Percentiles rank a stretch among this genome's conserved stretches.
Conservation (phyloP, 352 stramenopile genomes). For the Pythium diclinum region DNA sequence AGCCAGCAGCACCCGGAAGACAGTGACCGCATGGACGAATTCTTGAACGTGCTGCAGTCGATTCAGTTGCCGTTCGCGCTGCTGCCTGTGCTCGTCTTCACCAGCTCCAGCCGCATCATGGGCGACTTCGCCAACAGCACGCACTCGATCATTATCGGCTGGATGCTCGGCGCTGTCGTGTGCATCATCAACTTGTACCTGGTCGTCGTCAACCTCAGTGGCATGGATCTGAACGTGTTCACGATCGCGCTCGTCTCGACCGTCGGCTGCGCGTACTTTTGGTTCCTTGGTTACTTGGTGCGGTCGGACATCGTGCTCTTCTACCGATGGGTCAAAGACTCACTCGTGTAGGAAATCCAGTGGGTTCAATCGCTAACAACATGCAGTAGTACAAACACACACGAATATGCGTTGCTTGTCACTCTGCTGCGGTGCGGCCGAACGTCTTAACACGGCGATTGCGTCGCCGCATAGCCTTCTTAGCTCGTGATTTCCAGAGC, state of each 20-base stretch:
- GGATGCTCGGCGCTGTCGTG: slow-evolving; percentile 54
- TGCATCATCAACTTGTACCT: slow-evolving; percentile 80
- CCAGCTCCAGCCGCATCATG: slow-evolving; percentile 76
- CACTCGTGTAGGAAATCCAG: slow-evolving; percentile 6
- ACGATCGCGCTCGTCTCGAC: slow-evolving; percentile 32
- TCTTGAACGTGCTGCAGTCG: slow-evolving; percentile 91
- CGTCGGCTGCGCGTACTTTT: slow-evolving; percentile 59
- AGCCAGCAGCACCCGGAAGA: slow-evolving; percentile 75
- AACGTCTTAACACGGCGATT: slow-evolving; percentile 60
- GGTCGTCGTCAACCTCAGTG: slow-evolving; percentile 61
- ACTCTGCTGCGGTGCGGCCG: slow-evolving; percentile 68
- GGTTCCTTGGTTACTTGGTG: slow-evolving; percentile 68
- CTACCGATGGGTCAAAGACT: slow-evolving; percentile 27
- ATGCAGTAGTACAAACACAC: too few relatives aligned
- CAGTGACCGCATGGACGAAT: slow-evolving; percentile 88
- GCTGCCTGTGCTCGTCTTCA: slow-evolving; percentile 87
- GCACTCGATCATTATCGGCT: slow-evolving; percentile 44
- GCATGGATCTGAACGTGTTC: slow-evolving; percentile 37
- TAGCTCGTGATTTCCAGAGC: slow-evolving; percentile 66
- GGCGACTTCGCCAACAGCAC: slow-evolving; percentile 66
- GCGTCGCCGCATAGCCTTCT: slow-evolving; percentile 58
- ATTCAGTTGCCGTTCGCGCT: slow-evolving; percentile 92
- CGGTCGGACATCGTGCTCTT: slow-evolving; percentile 37
- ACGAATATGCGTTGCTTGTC: slow-evolving; percentile 9
- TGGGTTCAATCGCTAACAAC: not conserved